Evolutionary conservation across 768 basidiomycete genomes (phyloP), one percentile per base, ranked within the genome.

Genomic region (Tylopilus rubrobrunneus): DNA sequence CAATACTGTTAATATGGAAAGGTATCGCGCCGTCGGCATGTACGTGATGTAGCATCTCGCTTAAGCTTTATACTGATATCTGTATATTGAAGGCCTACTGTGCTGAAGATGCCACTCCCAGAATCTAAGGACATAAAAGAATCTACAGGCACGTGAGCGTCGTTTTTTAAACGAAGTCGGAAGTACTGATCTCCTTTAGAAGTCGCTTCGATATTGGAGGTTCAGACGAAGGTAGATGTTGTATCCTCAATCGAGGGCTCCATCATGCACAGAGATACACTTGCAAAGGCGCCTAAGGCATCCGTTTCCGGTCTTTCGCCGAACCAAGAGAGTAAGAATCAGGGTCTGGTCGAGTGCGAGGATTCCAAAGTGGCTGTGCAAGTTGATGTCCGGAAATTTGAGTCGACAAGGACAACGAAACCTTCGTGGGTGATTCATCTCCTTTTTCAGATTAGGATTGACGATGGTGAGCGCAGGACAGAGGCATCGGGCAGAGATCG

Each of bases 401-500:
- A 40, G 14, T 8, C 40, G 48, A 41, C 41, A 9, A 4, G 14
- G 12, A 5, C 11, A 7, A 34, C 19, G 14, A 42, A 8, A 10
- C 47, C 45, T 36, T 41, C n/a, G 58, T 57, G 42, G 48, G 52
- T 50, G 21, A n/a, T 34, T 27, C 10, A n/a, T 10, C 27, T 34
- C 33, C 12, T 5, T 31, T n/a, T 28, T 33, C 14, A 17, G 41
- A n/a, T n/a, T 17, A 43, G 27, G 8, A 25, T 50, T 53, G 34
- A 31, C 29, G 11, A 10, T n/a, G 31, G 51, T 19, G 44, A 5
- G 8, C 5, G 9, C 19, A 51, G 34, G 21, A 34, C 29, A 15
- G 39, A 27, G 25, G 5, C 4, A 17, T 31, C 19, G 6, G 7
- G 25, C 3, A n/a, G n/a, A 45, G 21, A 21, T 9, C 51, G 29